A percentile compares a stretch with the other conserved stretches of the same genome.
Evolutionary conservation across 2,329 filamentous ascomycete genomes (phyloP).

Genomic region (Ascomycota sp.): DNA sequence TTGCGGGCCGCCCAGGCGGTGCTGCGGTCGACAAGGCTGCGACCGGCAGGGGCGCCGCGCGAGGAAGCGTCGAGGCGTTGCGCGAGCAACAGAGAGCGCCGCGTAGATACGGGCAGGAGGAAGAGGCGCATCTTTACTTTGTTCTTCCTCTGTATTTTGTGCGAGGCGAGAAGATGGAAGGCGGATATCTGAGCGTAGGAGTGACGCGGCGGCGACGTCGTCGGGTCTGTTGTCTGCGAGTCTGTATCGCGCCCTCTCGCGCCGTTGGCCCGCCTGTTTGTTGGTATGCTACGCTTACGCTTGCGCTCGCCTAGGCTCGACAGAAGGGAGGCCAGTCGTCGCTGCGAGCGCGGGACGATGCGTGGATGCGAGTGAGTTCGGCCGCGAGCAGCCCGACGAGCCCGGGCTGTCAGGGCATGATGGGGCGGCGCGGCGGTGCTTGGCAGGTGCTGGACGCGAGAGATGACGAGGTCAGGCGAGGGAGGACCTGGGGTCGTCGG

Average conservation of each 20-base stretch:
- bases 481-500: too few relatives aligned
- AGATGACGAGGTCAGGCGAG: too few relatives aligned
- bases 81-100: slow-evolving; percentile 78
- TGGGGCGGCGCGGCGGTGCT: neutral
- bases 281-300: too few relatives aligned
- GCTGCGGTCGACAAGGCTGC: slow-evolving; percentile 41
- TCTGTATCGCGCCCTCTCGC: too few relatives aligned
- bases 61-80: slow-evolving; percentile 41
- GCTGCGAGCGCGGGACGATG: neutral
- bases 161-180: neutral
- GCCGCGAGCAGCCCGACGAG: neutral
- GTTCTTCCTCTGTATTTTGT: neutral
- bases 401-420: neutral
- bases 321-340: slow-evolving; percentile 2
- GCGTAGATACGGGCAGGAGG: slow-evolving; percentile 77
- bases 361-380: neutral
- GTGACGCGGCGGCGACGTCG: neutral
- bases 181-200: too few relatives aligned
- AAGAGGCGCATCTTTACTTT: slow-evolving; percentile 58
- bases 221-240: too few relatives aligned
- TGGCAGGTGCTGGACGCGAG: too few relatives aligned
- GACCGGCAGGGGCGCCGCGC: slow-evolving; percentile 18
- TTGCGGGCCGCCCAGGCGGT: slow-evolving; percentile 49
- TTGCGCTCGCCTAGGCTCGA: too few relatives aligned
- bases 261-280: too few relatives aligned